Evolutionary conservation across 2,329 filamentous ascomycete species (phyloP).

Genomic region (Trichoderma aggressivum): DNA sequence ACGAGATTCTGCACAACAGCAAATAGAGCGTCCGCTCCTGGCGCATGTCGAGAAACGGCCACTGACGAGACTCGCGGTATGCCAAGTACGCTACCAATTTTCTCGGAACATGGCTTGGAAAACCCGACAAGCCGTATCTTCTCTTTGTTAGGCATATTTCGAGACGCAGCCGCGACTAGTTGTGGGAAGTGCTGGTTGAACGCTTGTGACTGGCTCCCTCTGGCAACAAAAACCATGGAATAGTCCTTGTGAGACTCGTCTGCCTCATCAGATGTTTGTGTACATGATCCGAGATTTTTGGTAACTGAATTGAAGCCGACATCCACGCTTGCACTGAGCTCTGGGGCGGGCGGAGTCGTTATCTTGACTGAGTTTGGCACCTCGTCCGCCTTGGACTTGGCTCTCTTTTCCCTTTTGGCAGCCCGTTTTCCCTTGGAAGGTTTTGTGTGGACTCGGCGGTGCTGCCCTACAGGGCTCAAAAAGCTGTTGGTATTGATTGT

Average conservation of each 20-base stretch:
- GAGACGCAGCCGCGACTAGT: conserved; percentile 51
- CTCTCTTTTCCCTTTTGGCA: conserved; percentile 44
- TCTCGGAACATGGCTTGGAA: conserved; percentile 56
- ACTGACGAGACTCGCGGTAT: conserved; percentile 64
- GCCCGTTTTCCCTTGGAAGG: conserved; percentile 61
- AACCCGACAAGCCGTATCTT: conserved; percentile 60
- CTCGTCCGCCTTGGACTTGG: conserved; percentile 20
- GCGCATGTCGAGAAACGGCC: conserved; percentile 55
- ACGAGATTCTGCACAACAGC: conserved; percentile 55
- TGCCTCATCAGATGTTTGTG: conserved; percentile 21
- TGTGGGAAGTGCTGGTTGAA: conserved; percentile 60
- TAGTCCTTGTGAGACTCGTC: conserved; percentile 32
- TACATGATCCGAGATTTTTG: conserved; percentile 50
- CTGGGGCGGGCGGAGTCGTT: conserved; percentile 42
- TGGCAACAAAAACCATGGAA: conserved; percentile 55
- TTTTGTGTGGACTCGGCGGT: conserved; percentile 52
- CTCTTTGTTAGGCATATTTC: conserved; percentile 34
- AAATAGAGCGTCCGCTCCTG: conserved; percentile 54
- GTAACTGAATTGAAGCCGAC: conserved; percentile 64
- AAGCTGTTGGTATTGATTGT: conserved; percentile 50
- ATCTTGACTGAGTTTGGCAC: conserved; percentile 4
- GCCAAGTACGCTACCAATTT: conserved; percentile 54
- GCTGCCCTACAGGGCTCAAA: conserved; percentile 59
- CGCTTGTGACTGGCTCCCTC: conserved; percentile 54
- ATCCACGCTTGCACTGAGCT: conserved; percentile 56